A percentile compares a stretch with the other conserved stretches of the same genome.
phyloP scores from a whole-genome alignment of 1,284 basidiomycete genomes.

The Inonotus obliquus region DNA sequence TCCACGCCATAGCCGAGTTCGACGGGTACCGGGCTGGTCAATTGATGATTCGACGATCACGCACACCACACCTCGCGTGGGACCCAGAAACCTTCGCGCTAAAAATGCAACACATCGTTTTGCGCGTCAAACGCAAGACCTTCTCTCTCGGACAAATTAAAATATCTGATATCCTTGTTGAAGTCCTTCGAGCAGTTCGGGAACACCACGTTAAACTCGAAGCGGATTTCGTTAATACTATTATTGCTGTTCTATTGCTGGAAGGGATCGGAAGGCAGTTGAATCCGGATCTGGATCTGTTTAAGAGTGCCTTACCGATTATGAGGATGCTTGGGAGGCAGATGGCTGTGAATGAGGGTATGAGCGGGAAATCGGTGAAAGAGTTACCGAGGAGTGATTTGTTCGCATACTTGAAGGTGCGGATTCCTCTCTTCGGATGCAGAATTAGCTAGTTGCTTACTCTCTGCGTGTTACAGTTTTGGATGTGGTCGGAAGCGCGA shows the following conservation, averaged over 20 bases:
- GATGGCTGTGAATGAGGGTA: conserved; percentile 76
- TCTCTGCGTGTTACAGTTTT: conserved; percentile 49
- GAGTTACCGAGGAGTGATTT: conserved; percentile 65
- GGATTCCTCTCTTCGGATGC: conserved; percentile 21
- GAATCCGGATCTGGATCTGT: conserved; percentile 89
- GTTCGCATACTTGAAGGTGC: conserved; percentile 80
- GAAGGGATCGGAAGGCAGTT: conserved; percentile 96
- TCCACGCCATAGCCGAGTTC: conserved; percentile 92
- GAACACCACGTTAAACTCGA: conserved; percentile 98
- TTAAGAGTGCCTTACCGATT: conserved; percentile 90
- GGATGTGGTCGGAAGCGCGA: conserved; percentile 89
- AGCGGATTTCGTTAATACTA: conserved; percentile 97
- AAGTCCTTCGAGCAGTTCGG: conserved; percentile 85
- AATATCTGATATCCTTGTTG: conserved; percentile 88
- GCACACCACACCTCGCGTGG: conserved; percentile 86
- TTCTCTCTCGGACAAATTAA: conserved; percentile 95
- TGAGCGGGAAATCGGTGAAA: conserved; percentile 33
- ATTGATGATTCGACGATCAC: conserved; percentile 95
- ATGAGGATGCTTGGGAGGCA: conserved; percentile 83
- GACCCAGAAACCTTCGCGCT: conserved; percentile 94
- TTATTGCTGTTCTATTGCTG: conserved; percentile 88
- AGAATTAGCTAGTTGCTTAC: not conserved
- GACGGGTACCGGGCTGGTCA: conserved; percentile 94
- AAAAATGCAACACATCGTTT: conserved; percentile 94
- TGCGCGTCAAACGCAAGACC: conserved; percentile 93